Percentiles rank a stretch among this genome's conserved stretches.
Conservation (phyloP, 192 early-diverging fungal species). For the Podila epigama region DNA sequence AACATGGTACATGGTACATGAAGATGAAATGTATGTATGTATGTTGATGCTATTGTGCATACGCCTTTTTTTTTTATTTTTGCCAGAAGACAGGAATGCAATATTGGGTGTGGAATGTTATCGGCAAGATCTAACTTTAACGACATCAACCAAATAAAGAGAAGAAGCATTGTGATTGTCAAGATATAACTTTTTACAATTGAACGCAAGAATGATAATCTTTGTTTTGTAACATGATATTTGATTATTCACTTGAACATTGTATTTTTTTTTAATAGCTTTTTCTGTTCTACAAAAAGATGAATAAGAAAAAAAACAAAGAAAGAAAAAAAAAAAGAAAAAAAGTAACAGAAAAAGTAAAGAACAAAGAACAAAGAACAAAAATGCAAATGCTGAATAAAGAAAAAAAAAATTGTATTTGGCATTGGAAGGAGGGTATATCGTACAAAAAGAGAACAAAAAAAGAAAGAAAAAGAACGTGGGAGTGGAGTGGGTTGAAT, state of each 20-base stretch:
- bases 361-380: background rate
- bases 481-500: background rate
- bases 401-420: background rate
- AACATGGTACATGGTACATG: too few relatives aligned
- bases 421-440: background rate
- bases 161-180: background rate
- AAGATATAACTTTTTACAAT: background rate
- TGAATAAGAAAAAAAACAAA: background rate
- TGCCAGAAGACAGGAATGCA: too few relatives aligned
- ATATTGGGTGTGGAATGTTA: too few relatives aligned
- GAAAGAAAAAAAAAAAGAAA: background rate
- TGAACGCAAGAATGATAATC: background rate
- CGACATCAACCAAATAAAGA: background rate
- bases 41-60: too few relatives aligned
- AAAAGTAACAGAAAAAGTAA: background rate
- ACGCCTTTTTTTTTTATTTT: too few relatives aligned
- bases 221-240: background rate
- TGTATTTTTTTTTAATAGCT: constrained; percentile 6
- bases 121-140: too few relatives aligned
- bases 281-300: constrained; percentile 9
- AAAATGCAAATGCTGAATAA: background rate
- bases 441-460: background rate
- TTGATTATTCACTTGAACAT: background rate
- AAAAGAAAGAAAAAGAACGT: background rate
- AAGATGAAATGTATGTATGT: too few relatives aligned